A percentile compares a stretch with the other conserved stretches of the same genome.
These are phyloP conservation scores for Claviceps sp. DNA, from an alignment of 2,329 filamentous ascomycete species.

Conservation along the genomic window DNA sequence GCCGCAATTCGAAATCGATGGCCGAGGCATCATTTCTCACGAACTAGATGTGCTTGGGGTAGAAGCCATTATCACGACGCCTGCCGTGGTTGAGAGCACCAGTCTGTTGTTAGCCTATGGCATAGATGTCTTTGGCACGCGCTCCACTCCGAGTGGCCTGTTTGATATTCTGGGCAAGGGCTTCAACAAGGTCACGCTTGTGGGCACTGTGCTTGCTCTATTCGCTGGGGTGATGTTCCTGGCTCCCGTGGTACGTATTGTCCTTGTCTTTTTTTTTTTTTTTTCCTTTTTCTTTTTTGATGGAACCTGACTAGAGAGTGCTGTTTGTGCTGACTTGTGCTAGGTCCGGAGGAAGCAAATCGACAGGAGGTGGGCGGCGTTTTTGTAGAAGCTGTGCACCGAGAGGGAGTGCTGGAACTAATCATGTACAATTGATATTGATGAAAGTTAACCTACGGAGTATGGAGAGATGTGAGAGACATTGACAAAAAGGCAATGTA, in stretches of 20 bases:
- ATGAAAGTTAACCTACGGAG: too few relatives aligned
- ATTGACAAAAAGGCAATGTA: too few relatives aligned
- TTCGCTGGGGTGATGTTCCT: conserved; percentile 63
- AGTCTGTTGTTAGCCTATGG: conserved; percentile 82
- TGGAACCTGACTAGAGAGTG: too few relatives aligned
- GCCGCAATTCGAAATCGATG: conserved; percentile 70
- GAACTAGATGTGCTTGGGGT: conserved; percentile 69
- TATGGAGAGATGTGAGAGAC: too few relatives aligned
- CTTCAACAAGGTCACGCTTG: conserved; percentile 79
- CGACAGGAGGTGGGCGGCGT: conserved; percentile 45
- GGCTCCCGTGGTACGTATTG: conserved; percentile 58
- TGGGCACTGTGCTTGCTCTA: conserved; percentile 72
- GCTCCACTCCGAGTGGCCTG: conserved; percentile 72
- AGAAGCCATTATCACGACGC: conserved; percentile 56
- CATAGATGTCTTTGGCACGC: conserved; percentile 74
- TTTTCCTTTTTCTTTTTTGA: neutral
- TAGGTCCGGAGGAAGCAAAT: conserved; percentile 55
- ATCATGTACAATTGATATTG: too few relatives aligned
- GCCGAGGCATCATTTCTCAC: conserved; percentile 69
- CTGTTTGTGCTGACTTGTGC: conserved; percentile 15
- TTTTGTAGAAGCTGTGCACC: conserved; percentile 12
- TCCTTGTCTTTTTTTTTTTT: conserved; percentile 22
- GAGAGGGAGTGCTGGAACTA: too few relatives aligned
- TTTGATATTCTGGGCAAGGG: conserved; percentile 91
- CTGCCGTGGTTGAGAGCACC: conserved; percentile 81